These are phyloP conservation scores for Ampelomyces quisqualis DNA, from an alignment of 2,329 filamentous ascomycete genomes.

Conservation along the genomic window DNA sequence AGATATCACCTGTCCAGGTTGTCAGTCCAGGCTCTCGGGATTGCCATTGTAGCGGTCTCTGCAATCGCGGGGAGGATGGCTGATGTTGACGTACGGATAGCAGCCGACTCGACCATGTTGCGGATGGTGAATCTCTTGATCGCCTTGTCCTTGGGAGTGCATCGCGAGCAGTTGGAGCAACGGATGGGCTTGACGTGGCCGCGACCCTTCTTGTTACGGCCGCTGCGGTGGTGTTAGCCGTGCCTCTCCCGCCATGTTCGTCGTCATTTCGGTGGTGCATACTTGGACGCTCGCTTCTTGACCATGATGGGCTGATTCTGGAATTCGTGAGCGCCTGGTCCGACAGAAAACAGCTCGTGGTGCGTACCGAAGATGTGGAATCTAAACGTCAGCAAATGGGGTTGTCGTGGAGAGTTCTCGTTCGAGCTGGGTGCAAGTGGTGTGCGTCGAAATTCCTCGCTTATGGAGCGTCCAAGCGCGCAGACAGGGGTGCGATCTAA, in stretches of 20 bases:
- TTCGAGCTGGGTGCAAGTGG: constrained; percentile 21
- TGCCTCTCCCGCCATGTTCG: constrained; percentile 14
- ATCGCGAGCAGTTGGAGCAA: constrained; percentile 80
- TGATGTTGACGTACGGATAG: constrained; percentile 79
- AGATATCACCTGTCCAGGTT: constrained; percentile 85
- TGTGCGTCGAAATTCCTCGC: constrained; percentile 26
- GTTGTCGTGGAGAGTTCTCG: constrained; percentile 34
- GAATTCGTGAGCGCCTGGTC: constrained; percentile 19
- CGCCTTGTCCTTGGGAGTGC: constrained; percentile 98
- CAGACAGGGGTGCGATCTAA: constrained; percentile 21
- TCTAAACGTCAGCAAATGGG: constrained; percentile 41
- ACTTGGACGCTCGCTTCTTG: constrained; percentile 76
- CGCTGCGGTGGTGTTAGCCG: constrained; percentile 59
- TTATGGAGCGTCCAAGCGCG: constrained; percentile 21
- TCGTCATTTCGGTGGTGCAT: constrained; percentile 43
- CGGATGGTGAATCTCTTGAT: constrained; percentile 99
- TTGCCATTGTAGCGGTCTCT: constrained; percentile 3
- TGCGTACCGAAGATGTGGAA: constrained; percentile 41
- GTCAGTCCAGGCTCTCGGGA: constrained; percentile 23
- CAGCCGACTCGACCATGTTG: constrained; percentile 99
- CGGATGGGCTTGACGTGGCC: constrained; percentile 99
- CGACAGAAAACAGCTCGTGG: constrained; percentile 3
- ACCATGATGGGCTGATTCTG: constrained; percentile 64
- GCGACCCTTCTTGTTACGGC: constrained; percentile 99
- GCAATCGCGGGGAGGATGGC: constrained; percentile 2